Evolutionary conservation across 257 asterid species (phyloP).

Genomic region (Plectranthus barbatus): DNA sequence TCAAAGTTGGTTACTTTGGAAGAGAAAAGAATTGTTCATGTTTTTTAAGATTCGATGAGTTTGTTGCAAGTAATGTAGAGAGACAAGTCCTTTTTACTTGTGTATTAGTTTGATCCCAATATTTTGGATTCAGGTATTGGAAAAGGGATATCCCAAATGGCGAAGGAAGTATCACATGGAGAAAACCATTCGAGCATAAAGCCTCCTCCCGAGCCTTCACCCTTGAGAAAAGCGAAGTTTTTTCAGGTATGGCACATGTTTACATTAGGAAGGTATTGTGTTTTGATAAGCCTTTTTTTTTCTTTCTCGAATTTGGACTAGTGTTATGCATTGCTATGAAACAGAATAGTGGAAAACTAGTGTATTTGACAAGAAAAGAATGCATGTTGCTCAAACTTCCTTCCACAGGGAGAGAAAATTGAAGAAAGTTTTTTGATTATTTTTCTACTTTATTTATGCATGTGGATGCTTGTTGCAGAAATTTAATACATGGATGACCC

Average conservation of each 20-base stretch:
- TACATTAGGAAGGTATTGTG: background rate
- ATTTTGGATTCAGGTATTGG: background rate
- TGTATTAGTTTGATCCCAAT: background rate
- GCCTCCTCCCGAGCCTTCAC: constrained; percentile 82
- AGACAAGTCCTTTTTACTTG: background rate
- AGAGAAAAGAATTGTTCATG: background rate
- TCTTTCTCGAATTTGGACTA: background rate
- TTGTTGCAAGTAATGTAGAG: background rate
- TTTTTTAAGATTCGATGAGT: too few relatives aligned
- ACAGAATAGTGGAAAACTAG: background rate
- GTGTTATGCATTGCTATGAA: background rate
- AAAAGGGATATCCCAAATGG: constrained; percentile 28
- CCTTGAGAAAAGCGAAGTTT: constrained; percentile 61
- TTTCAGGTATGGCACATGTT: constrained; percentile 35
- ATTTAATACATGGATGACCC: background rate
- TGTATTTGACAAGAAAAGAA: background rate
- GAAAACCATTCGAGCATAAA: constrained; percentile 25
- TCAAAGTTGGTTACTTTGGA: background rate
- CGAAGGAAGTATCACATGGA: constrained; percentile 36
- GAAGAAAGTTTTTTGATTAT: background rate
- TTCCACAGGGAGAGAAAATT: too few relatives aligned
- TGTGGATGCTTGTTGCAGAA: background rate
- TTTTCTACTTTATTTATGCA: background rate
- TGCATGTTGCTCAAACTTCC: background rate
- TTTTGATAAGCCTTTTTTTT: background rate